Evolutionary conservation across 192 early-diverging fungal genomes (phyloP).

Genomic region (Chytriomyces sp.): DNA sequence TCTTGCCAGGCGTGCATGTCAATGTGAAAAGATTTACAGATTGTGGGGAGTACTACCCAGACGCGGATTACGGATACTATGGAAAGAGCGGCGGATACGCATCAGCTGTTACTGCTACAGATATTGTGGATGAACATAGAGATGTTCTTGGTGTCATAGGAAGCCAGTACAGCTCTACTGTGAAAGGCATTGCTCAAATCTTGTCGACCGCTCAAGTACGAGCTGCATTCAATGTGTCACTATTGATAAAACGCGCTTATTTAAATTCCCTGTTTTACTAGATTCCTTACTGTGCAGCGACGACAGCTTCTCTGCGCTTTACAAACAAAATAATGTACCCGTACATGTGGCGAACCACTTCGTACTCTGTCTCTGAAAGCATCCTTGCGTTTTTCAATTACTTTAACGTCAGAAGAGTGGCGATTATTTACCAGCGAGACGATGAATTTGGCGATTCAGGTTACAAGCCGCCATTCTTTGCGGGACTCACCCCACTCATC

Average conservation of each 20-base stretch:
- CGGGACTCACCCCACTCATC: no score
- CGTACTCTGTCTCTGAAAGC: background rate
- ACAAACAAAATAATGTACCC: slow-evolving; percentile 1
- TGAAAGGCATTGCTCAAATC: no score
- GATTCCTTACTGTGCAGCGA: slow-evolving; percentile 8
- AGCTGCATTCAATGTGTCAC: no score
- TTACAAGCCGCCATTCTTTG: background rate
- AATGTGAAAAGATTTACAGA: slow-evolving; percentile 14
- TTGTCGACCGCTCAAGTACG: no score
- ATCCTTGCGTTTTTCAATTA: background rate
- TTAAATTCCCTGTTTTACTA: background rate
- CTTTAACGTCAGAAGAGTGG: background rate
- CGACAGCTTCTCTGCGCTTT: background rate
- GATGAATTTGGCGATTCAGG: background rate
- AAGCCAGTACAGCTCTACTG: background rate
- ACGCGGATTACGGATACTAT: background rate
- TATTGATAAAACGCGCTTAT: no score
- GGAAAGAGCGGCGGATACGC: background rate
- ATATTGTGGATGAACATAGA: background rate
- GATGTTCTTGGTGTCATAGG: slow-evolving; percentile 6
- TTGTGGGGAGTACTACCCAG: background rate
- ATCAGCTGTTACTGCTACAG: background rate
- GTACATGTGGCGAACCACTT: background rate
- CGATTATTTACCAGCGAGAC: slow-evolving; percentile 4
- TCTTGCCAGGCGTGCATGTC: slow-evolving; percentile 4